Conservation (phyloP, 495 filamentous ascomycete species). For the Penicillium paxilli region DNA sequence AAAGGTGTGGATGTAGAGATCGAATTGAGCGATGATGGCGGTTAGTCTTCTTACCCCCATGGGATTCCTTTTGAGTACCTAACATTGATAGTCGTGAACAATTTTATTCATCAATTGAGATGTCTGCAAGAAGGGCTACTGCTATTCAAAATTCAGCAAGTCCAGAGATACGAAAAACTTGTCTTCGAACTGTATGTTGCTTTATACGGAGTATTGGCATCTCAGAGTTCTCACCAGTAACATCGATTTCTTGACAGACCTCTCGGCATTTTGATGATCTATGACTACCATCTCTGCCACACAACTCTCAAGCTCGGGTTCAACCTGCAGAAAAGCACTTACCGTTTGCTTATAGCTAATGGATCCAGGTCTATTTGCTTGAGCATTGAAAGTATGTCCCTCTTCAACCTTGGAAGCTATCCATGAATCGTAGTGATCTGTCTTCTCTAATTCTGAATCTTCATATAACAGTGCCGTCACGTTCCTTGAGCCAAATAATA, state of each 20-base stretch:
- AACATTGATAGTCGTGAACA: background rate
- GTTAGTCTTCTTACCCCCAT: background rate
- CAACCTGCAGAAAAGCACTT: background rate
- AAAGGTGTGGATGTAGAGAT: background rate
- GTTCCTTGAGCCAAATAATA: background rate
- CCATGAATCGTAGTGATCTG: too few species aligned
- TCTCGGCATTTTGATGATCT: background rate
- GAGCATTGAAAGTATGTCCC: background rate
- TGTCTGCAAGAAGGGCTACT: background rate
- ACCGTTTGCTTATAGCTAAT: background rate
- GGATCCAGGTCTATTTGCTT: background rate
- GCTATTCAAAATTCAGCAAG: background rate
- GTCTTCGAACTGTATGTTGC: background rate
- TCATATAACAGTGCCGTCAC: background rate
- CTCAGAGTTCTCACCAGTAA: background rate
- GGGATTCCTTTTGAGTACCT: background rate
- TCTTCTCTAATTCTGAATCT: too few species aligned
- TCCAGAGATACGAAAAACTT: background rate
- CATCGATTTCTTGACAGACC: background rate
- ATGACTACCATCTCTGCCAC: background rate
- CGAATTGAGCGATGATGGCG: background rate
- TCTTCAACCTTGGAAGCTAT: too few species aligned
- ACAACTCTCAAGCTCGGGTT: background rate
- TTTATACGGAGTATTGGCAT: background rate
- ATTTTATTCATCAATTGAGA: background rate